Evolutionary conservation across 441 rosid species (phyloP), one percentile per base, ranked within the genome.

Genomic region (Daphne laureola): DNA sequence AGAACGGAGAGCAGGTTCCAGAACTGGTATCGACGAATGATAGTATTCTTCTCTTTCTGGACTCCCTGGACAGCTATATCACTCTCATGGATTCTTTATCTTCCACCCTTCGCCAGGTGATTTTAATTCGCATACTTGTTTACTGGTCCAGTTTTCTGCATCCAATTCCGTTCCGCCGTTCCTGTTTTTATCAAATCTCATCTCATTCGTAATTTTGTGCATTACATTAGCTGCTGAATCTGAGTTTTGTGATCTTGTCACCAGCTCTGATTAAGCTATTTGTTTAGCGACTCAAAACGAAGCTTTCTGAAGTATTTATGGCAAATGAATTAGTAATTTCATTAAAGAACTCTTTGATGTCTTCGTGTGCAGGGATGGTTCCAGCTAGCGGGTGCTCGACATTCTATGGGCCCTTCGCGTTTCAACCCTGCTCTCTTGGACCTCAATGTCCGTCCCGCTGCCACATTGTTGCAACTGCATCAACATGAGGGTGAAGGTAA

Each of bases 391-490:
- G 75, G 96, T 72, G 95, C 97, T 50, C 70, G 96, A 31, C 96
- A 89, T 64, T 83, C 97, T 5, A 87, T 90, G 98, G 97, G 98
- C 41, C 62, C 84, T 49, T 87, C 78, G 12, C 87, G 99, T 18
- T 46, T 93, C 59, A 93, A 73, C 61, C 58, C 80, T 47, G 80
- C 79, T 65, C 72, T 87, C 46, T 75, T 90, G 64, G 96, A 93
- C 64, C 90, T 81, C 54, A 87, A 82, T 55, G 23, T 51, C 47
- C 98, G 87, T 58, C 55, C 86, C 21, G 98, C 98, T 66, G 67
- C 93, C 57, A 74, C 97, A 13, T 67, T 84, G 40, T 17, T 93
- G 65, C 75, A 69, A 73, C 72, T 83, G 0, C 43, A 74, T 6
- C 59, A 67, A 52, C 65, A 73, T 46, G 78, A 69, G 44, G 67